Evolutionary conservation across 306 rosid genomes (phyloP), one percentile per base, ranked within the genome.

Genomic region (Quillaja saponaria): DNA sequence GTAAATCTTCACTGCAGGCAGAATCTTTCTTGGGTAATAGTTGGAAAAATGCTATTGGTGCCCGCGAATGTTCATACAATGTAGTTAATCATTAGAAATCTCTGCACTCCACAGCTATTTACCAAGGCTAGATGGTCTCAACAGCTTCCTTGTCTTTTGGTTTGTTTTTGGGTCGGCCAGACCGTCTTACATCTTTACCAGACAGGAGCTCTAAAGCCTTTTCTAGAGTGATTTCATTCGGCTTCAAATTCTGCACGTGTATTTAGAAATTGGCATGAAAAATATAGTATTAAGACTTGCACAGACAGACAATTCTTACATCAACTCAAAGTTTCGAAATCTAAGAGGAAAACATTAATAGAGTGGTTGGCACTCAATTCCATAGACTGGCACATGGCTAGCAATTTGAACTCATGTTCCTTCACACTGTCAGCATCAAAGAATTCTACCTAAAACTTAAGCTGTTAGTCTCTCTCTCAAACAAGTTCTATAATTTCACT

Each of bases 141-240:
- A 82, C 25, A 40, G 73, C 82, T 74, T 78, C 72, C 54, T 76
- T 78, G 13, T 51, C 72, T 71, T 80, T 88, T 0, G 81, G 54
- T 54, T 87, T 81, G 12, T 50, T 54, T 81, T 81, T 88, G 0
- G 95, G 92, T 33, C 96, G 80, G 64, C 96, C 98, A 25, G 61
- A 19, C 35, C 42, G 71, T 68, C 75, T 85, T 39, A 74, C 90
- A 66, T 70, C 28, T 0, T 40, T 20, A 28, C 96, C 41, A 10
- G 85, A 79, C 57, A 92, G 73, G 73, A 84, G 88, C 75, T 79
- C 66, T 64, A 89, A 72, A 13, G 97, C 99, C 50, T 78, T 72
- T 67, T 83, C 91, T 13, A 87, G 62, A 56, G 80, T 82, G 11
- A 92, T 64, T 4, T 89, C 81, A 48, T 39, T 48, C 8, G 96